Percentiles rank a stretch among this genome's conserved stretches.
These are phyloP conservation scores for Aspergillus pseudoviridinutans DNA, from an alignment of 2,329 filamentous ascomycete species.

Conservation along the genomic window DNA sequence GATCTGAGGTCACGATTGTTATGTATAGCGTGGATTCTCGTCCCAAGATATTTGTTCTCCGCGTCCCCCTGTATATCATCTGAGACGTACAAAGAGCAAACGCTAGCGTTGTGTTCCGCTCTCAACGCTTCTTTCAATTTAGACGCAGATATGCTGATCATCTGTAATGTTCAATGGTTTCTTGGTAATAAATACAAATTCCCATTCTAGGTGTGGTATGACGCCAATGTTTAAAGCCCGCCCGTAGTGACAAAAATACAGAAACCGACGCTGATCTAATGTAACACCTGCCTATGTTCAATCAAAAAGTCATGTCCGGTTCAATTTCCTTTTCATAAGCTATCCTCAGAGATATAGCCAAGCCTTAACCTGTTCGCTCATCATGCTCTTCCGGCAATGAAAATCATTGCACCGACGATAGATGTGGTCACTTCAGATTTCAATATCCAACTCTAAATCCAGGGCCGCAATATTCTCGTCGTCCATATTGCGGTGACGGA, in stretches of 20 bases:
- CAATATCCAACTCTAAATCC: conserved; percentile 89
- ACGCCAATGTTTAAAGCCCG: not conserved
- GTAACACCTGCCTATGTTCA: not conserved
- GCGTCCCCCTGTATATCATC: no score
- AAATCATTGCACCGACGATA: not conserved
- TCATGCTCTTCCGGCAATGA: not conserved
- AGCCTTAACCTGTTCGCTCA: not conserved
- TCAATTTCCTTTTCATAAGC: not conserved
- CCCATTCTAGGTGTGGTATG: conserved; percentile 2
- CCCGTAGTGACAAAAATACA: not conserved
- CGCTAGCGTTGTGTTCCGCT: no score
- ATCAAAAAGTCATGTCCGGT: not conserved
- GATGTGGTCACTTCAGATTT: conserved; percentile 55
- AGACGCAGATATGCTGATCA: no score
- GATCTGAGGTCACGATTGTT: no score
- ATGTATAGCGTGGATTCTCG: no score
- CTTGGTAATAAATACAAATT: not conserved
- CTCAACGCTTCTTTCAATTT: no score
- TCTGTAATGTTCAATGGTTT: not conserved
- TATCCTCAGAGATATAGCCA: not conserved
- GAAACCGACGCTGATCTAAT: conserved; percentile 7
- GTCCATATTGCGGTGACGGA: conserved; percentile 73
- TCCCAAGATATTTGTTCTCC: no score
- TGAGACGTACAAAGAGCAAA: no score
- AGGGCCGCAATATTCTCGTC: conserved; percentile 88